Evolutionary conservation across 148 eudicot genomes (phyloP), one percentile per base, ranked within the genome.

Genomic region (Dianthus caryophyllus): DNA sequence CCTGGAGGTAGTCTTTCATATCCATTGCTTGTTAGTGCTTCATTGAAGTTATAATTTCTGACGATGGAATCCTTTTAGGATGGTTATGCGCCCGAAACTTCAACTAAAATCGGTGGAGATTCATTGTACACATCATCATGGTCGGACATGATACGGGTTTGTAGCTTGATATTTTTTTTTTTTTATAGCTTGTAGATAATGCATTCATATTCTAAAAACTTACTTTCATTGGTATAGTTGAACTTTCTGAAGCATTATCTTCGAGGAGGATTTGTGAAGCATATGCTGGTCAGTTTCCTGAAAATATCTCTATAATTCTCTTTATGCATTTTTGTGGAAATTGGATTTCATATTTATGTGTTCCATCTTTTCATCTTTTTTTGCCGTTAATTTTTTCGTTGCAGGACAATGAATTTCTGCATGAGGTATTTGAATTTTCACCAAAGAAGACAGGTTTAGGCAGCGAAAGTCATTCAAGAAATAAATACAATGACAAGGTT

Each of bases 341-440:
- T 10, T 16, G 6, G 15, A 15, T 30, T 58, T 26, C 55, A 30
- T 25, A 12, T 24, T 17, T 1, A 4, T 22, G 2, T 38, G 26
- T 6, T 47, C 2, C 51, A 43, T 20, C 24, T 43, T 0, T 61
- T 30, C 8, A 7, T 6, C 16, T 22, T 36, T n/a, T 22, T 48
- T n/a, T 38, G 11, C 60, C 13, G 30, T 15, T 18, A 50, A 33
- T 16, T 62, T 0, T 59, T 20, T 53, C 18, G 11, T 18, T 25
- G 16, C 81, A 93, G 96, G 98, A 89, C 60, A 93, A 93, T 73
- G 87, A 82, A 51, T 84, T 89, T 69, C 83, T 93, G 61, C 98
- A 89, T 66, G 95, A 87, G 21, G 77, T 93, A n/a, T 89, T 93
- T 78, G 95, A 81, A 43, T 93, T 93, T 71, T 63, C 64, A 9